Conservation (phyloP, 2,329 filamentous ascomycete genomes). For the Byssothecium circinans region DNA sequence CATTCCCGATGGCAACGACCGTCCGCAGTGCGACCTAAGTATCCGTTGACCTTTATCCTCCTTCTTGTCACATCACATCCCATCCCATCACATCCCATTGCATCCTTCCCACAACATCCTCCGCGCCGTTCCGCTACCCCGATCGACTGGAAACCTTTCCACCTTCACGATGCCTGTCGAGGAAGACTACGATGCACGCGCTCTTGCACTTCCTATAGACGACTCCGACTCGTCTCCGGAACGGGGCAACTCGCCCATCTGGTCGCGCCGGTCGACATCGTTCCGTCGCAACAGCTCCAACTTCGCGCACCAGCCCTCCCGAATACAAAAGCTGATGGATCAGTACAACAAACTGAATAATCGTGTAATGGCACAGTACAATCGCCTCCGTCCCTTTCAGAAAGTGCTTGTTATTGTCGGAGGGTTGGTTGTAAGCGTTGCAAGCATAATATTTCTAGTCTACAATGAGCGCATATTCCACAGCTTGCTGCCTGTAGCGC, state of each 20-base stretch:
- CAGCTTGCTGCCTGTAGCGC: constrained; percentile 70
- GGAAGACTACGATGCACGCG: constrained; percentile 55
- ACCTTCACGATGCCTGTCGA: constrained; percentile 37
- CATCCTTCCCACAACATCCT: constrained; percentile 5
- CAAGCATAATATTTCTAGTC: constrained; percentile 70
- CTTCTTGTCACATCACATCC: background rate
- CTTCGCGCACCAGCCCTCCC: constrained; percentile 33
- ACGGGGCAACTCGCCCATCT: constrained; percentile 51
- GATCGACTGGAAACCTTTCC: background rate
- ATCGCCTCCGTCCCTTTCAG: constrained; percentile 62
- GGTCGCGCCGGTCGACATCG: constrained; percentile 52
- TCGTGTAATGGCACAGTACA: constrained; percentile 54
- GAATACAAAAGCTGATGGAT: constrained; percentile 45
- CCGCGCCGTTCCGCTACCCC: constrained; percentile 13
- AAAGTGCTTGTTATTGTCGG: constrained; percentile 59
- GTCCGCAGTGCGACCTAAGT: constrained; percentile 2
- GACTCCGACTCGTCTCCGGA: constrained; percentile 51
- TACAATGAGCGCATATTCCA: constrained; percentile 81
- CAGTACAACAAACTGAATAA: constrained; percentile 50
- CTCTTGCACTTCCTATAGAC: constrained; percentile 55
- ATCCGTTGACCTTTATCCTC: background rate
- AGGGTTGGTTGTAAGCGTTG: constrained; percentile 53
- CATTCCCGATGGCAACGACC: constrained; percentile 7
- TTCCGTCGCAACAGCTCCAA: constrained; percentile 45
- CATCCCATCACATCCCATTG: background rate